Conservation (phyloP, 257 asterid species). For the Jacaranda copaia region DNA sequence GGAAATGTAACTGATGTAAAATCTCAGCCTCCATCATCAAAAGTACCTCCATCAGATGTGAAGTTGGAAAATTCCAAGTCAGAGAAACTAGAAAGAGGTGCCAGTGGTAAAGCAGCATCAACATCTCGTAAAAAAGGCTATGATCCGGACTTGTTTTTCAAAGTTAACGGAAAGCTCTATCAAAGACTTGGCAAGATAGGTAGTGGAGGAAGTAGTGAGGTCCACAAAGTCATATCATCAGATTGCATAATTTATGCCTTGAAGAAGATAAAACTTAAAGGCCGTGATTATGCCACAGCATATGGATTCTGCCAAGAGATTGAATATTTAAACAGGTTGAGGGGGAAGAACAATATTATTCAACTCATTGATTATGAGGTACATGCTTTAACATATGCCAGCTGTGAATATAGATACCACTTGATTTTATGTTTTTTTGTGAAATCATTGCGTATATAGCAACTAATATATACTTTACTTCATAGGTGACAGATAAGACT, state of each 20-base stretch:
- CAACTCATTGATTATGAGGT: slow-evolving; percentile 97
- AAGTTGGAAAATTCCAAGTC: slow-evolving; percentile 60
- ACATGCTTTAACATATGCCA: slow-evolving; percentile 35
- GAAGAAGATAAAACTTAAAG: slow-evolving; percentile 93
- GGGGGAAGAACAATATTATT: slow-evolving; percentile 87
- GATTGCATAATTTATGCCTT: slow-evolving; percentile 93
- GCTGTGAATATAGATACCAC: slow-evolving; percentile 25
- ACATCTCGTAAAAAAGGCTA: slow-evolving; percentile 79
- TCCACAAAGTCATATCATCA: slow-evolving; percentile 95
- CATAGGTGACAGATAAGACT: slow-evolving; percentile 90
- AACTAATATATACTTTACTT: slow-evolving; percentile 42
- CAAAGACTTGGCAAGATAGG: slow-evolving; percentile 99
- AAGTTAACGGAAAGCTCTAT: slow-evolving; percentile 92
- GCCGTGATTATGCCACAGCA: slow-evolving; percentile 98
- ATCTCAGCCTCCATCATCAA: slow-evolving; percentile 53
- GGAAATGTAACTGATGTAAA: slow-evolving; percentile 49
- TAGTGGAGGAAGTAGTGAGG: slow-evolving; percentile 99
- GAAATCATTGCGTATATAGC: slow-evolving; percentile 8
- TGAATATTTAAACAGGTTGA: slow-evolving; percentile 75
- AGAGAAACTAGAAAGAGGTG: slow-evolving; percentile 67
- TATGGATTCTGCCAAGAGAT: slow-evolving; percentile 98
- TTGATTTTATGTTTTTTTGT: neutral
- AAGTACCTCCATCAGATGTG: slow-evolving; percentile 48
- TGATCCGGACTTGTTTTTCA: slow-evolving; percentile 90
- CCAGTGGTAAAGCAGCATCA: slow-evolving; percentile 66